Percentiles rank a stretch among this genome's conserved stretches.
phyloP scores from a whole-genome alignment of 192 early-diverging fungal species.

The Coemansia sp. region DNA sequence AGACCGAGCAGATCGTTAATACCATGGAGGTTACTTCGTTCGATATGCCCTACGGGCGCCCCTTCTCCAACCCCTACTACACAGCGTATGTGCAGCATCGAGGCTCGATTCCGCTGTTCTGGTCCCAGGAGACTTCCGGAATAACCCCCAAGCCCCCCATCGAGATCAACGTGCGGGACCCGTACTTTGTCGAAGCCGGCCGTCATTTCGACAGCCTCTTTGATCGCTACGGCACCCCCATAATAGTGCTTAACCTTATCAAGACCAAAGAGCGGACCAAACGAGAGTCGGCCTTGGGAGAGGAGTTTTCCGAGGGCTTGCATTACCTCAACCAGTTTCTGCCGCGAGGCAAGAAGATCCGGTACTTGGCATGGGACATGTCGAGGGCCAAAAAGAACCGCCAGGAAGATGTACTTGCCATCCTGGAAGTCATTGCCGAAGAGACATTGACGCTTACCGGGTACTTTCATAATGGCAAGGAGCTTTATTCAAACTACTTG shows the following conservation, averaged over 20 bases:
- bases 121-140: slow-evolving; percentile 90
- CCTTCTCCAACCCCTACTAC: slow-evolving; percentile 65
- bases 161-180: slow-evolving; percentile 82
- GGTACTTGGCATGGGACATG: slow-evolving; percentile 98
- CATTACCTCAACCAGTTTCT: slow-evolving; percentile 89
- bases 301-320: slow-evolving; percentile 80
- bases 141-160: slow-evolving; percentile 96
- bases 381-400: slow-evolving; percentile 88
- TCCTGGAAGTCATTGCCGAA: slow-evolving; percentile 85
- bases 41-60: slow-evolving; percentile 56
- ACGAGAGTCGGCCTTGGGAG: slow-evolving; percentile 81
- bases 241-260: slow-evolving; percentile 92
- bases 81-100: slow-evolving; percentile 97
- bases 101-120: slow-evolving; percentile 93
- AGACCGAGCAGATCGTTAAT: slow-evolving; percentile 96
- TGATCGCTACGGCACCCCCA: slow-evolving; percentile 82
- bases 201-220: slow-evolving; percentile 94
- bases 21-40: slow-evolving; percentile 91
- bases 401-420: slow-evolving; percentile 85
- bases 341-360: slow-evolving; percentile 72
- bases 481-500: slow-evolving; percentile 53
- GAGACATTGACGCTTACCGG: slow-evolving; percentile 81
- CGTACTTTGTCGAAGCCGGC: slow-evolving; percentile 88
- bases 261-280: slow-evolving; percentile 90
- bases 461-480: slow-evolving; percentile 88